Evolutionary conservation across 2,329 filamentous ascomycete genomes (phyloP), one percentile per base, ranked within the genome.

Genomic region (Penicillium nordicum): DNA sequence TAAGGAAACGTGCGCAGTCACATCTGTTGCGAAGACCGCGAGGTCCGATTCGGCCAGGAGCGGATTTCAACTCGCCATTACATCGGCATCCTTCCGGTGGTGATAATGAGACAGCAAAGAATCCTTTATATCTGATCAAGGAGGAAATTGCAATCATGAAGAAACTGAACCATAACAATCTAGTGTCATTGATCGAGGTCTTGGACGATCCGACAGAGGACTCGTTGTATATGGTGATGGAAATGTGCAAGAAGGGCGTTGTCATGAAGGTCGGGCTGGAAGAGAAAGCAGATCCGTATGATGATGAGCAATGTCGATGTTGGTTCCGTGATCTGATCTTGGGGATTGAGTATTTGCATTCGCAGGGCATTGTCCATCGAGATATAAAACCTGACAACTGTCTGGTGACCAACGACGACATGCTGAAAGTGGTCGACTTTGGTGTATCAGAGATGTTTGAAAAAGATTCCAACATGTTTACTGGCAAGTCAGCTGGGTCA

Each of bases 131-230:
- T 68, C 79, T 97, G 57, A 97, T 99, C 72, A 89, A 92, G 59
- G 90, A 96, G 73, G 94, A 99, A 74, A 94, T 97, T 67, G 94
- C 94, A 57, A 95, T 97, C 70, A 97, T 99, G 92, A 99, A 97
- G 80, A 97, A 97, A 76, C 82, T 97, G 45, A 87, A 97, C 69
- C 94, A 99, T 69, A 88, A 87, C 29, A 99, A 97, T 69, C 79
- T 99, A n/a, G 93, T 97, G 14, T 87, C 89, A 44, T 78, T 99
- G 49, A 90, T 96, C 63, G 94, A 99, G 75, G 94, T 99, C 3
- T 79, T 99, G 50, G 94, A 97, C 71, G 94, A 97, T 69, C 93
- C 94, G 0, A 88, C 93, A 46, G 92, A 97, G 70, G 94, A 99
- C 73, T 96, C 92, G 3, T 78, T 99, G 12, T 99, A 97, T 76